Evolutionary conservation across 768 basidiomycete genomes (phyloP), one percentile per base, ranked within the genome.

Genomic region (Russula sp.): DNA sequence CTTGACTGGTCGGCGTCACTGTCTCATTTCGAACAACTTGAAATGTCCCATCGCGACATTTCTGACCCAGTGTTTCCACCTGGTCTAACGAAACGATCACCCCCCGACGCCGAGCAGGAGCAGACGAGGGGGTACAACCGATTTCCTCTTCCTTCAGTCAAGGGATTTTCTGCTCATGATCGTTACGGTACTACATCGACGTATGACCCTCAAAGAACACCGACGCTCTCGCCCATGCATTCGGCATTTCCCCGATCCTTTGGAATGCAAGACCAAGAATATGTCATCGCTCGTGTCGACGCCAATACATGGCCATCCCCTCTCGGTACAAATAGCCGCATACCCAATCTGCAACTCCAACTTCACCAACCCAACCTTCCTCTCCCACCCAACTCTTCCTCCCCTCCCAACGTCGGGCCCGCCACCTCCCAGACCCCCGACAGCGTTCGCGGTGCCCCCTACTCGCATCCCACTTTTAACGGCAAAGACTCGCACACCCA

Each of bases 341-440:
- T 47, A 36, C 64, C 55, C 39, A 51, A 52, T 38, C 56, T 41
- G 3, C 65, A 50, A 22, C 34, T 43, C 34, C 65, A 70, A 58
- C 72, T 75, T 70, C 74, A 74, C 67, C 76, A 78, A 73, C 73
- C 78, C 70, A 78, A 78, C 72, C 63, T 70, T 67, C 59, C 39
- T 56, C 53, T 60, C 18, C 34, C 60, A 72, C 55, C 75, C 76
- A 64, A 56, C 73, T 75, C 59, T 71, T 70, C 65, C 63, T 72
- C 68, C 61, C 69, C 64, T 29, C 59, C 61, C 47, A 66, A 25
- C 48, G 58, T 58, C 35, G 67, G 70, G 25, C 60, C 72, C 68
- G 67, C 73, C 65, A 38, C 50, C 56, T 59, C 60, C 54, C 49
- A 52, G 7, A 60, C 45, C 34, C 47, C 60, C 20, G 65, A 66